Evolutionary conservation across 345 rosid species (phyloP).

Genomic region (Erysimum cheiranthoides): DNA sequence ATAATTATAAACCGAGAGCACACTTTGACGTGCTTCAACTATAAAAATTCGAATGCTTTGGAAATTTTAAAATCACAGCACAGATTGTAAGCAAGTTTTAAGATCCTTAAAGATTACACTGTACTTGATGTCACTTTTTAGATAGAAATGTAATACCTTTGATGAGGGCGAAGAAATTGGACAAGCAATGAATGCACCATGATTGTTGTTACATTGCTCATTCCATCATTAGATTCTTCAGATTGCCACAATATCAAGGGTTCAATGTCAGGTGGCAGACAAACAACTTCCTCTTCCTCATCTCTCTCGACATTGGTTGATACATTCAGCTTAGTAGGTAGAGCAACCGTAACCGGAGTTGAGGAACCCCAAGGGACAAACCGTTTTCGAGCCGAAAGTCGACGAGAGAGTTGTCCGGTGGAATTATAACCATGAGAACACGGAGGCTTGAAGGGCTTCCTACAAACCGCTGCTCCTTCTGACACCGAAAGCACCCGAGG

Average conservation of each 20-base stretch:
- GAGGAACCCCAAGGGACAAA: conserved; percentile 97
- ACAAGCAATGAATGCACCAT: conserved; percentile 88
- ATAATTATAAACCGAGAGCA: not conserved
- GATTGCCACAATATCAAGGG: conserved; percentile 90
- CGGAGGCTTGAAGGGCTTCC: conserved; percentile 96
- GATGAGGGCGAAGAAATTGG: conserved; percentile 95
- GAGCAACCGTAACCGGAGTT: conserved; percentile 60
- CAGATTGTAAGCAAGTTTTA: conserved; percentile 7
- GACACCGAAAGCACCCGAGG: conserved; percentile 87
- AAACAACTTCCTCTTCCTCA: conserved; percentile 62
- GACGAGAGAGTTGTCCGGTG: conserved; percentile 70
- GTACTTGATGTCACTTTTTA: conserved; percentile 23
- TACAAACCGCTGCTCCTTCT: conserved; percentile 87
- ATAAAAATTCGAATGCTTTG: not conserved
- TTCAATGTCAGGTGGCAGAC: conserved; percentile 81
- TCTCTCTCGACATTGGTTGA: conserved; percentile 43
- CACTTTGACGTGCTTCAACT: conserved; percentile 4
- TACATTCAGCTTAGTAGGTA: conserved; percentile 48
- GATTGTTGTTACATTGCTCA: conserved; percentile 49
- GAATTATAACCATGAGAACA: conserved; percentile 63
- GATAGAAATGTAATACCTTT: conserved; percentile 64
- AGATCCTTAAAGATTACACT: conserved; percentile 7
- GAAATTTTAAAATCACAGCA: conserved; percentile 2
- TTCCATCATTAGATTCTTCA: conserved; percentile 60
- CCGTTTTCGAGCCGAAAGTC: conserved; percentile 85